Conservation (phyloP, 2,329 filamentous ascomycete genomes). For the Curvularia hawaiiensis region DNA sequence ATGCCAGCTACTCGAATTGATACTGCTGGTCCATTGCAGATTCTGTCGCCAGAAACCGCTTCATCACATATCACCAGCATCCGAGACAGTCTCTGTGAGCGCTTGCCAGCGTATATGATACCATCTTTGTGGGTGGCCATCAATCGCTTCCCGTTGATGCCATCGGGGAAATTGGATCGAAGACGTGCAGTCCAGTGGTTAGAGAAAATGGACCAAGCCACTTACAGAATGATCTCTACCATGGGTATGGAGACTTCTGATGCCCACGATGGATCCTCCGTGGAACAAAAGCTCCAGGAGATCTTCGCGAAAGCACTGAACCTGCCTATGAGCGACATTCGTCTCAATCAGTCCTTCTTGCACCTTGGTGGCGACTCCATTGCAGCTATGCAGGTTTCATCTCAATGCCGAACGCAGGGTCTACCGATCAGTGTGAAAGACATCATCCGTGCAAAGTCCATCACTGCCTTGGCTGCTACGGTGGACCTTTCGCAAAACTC, state of each 20-base stretch:
- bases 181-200: slow-evolving; percentile 38
- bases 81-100: slow-evolving; percentile 37
- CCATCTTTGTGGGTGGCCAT: slow-evolving; percentile 41
- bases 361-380: slow-evolving; percentile 46
- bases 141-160: slow-evolving; percentile 36
- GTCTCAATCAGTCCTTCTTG: slow-evolving; percentile 42
- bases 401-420: slow-evolving; percentile 38
- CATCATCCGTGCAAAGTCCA: slow-evolving; percentile 41
- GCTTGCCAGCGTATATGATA: slow-evolving; percentile 42
- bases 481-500: slow-evolving; percentile 20
- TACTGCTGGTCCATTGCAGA: slow-evolving; percentile 13
- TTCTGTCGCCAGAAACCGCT: slow-evolving; percentile 30
- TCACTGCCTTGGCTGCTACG: slow-evolving; percentile 31
- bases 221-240: slow-evolving; percentile 34
- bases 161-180: slow-evolving; percentile 42
- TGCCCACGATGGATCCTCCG: slow-evolving; percentile 19
- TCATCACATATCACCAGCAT: slow-evolving; percentile 31
- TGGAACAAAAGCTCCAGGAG: slow-evolving; percentile 36
- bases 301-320: slow-evolving; percentile 42
- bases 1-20: slow-evolving; percentile 2
- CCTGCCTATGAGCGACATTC: slow-evolving; percentile 32
- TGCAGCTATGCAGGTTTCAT: slow-evolving; percentile 44
- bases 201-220: slow-evolving; percentile 37
- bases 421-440: slow-evolving; percentile 41
- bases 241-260: slow-evolving; percentile 25